These are phyloP conservation scores for Candida schatavii DNA, from an alignment of 805 yeast genomes.

Conservation along the genomic window DNA sequence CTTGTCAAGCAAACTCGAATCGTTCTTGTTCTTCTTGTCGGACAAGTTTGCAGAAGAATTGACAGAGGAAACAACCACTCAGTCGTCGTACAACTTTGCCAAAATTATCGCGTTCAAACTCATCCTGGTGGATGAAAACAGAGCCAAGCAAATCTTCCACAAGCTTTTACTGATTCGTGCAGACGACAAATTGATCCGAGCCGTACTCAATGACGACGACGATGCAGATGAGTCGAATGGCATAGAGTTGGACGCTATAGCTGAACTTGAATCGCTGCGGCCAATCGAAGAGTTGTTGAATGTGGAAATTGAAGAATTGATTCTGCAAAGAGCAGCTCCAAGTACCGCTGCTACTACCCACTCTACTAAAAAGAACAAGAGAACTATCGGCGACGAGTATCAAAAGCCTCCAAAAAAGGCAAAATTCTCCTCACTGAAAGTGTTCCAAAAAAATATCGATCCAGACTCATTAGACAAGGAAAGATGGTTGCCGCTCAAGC, in stretches of 20 bases:
- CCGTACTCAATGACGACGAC: constrained; percentile 10
- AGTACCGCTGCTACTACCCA: not conserved
- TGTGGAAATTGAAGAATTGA: constrained; percentile 26
- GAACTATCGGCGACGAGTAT: constrained; percentile 5
- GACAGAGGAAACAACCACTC: constrained; percentile 2
- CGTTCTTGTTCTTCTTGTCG: constrained; percentile 10
- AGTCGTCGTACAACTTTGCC: constrained; percentile 27
- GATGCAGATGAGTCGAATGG: not conserved
- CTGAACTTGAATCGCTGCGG: constrained; percentile 3
- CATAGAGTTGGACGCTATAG: not conserved
- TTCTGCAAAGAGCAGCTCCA: not conserved
- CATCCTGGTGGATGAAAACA: constrained; percentile 14
- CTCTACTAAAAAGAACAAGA: not conserved
- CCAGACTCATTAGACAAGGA: constrained; percentile 46
- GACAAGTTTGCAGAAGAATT: constrained; percentile 13
- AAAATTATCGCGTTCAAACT: constrained; percentile 31
- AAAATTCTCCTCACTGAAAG: constrained; percentile 27
- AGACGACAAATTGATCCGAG: constrained; percentile 23
- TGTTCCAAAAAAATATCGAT: constrained; percentile 19
- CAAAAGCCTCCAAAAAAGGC: constrained; percentile 24
- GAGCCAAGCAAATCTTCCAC: constrained; percentile 18
- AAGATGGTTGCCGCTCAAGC: constrained; percentile 89
- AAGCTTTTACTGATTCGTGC: constrained; percentile 17
- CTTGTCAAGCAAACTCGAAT: constrained; percentile 26
- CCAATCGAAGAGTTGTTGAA: constrained; percentile 31